Base-by-base conservation (phyloP, 345 rosid species). In the Lepidium aucheri region DNA sequence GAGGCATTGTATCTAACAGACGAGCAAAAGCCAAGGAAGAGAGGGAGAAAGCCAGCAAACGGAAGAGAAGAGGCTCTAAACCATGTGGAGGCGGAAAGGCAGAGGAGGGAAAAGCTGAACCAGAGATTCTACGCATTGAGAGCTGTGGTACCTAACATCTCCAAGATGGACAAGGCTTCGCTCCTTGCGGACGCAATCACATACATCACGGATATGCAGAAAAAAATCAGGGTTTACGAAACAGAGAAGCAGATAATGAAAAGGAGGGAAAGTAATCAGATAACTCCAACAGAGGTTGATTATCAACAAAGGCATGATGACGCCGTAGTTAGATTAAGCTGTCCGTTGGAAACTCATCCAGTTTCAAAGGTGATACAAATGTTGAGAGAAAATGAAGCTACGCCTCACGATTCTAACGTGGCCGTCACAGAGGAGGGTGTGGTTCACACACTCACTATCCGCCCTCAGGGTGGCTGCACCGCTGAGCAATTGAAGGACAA, bases 101-200 rank as follows among this genome's bases (percentile, higher is more conserved):
- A 94, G 72, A 84, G 99, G 76, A 87, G 97, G 50, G 96, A 94
- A 73, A 93, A 94, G 78, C 90, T 94, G 53, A 94, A 90, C 79
- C 99, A 94, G 80, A 85, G 96, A 64, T 94, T 94, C 70, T 94
- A 94, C 59, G 96, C 96, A 1, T 76, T 89, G 68, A 75, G 98
- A 65, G 93, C 96, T 1, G 95, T 92, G 36, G 98, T 89, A 15
- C 96, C 98, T 13, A 91, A 89, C 77, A 91, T 89, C 77, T 91
- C 98, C 47, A 89, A 89, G 83, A 91, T 91, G 98, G 98, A 91
- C 68, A 89, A 89, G 70, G 96, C 98, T 22, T 91, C 98, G 12
- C 80, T 91, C 7, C 96, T 91, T 4, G 98, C 96, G 1, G 95
- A 91, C 56, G 96, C 98, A 24, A 91, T 91, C 57, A 73, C 87